Conservation (phyloP, 441 rosid species). For the Erysimum pusillum region DNA sequence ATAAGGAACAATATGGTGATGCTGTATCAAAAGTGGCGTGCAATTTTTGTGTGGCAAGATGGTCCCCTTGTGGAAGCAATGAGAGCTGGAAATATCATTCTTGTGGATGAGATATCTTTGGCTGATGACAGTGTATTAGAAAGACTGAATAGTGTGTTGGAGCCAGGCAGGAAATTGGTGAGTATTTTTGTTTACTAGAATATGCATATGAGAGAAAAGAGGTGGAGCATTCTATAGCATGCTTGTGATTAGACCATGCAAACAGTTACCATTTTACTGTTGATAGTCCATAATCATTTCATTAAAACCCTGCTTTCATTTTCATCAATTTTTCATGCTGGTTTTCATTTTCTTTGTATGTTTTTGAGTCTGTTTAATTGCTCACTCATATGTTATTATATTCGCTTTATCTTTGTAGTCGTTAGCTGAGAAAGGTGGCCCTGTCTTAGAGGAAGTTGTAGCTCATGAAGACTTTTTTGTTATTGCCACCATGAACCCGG, state of each 20-base stretch:
- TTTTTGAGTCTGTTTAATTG: slow-evolving; percentile 18
- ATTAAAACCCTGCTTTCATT: not conserved
- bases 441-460: slow-evolving; percentile 75
- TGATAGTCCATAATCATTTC: slow-evolving; percentile 6
- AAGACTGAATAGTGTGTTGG: slow-evolving; percentile 96
- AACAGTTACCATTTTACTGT: slow-evolving; percentile 10
- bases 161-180: slow-evolving; percentile 92
- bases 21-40: slow-evolving; percentile 83
- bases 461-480: slow-evolving; percentile 82
- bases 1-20: slow-evolving; percentile 61
- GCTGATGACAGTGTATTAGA: slow-evolving; percentile 99
- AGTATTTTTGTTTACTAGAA: slow-evolving; percentile 32
- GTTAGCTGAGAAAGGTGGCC: slow-evolving; percentile 98
- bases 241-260: not conserved
- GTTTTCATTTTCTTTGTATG: slow-evolving; percentile 4
- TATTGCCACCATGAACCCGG: slow-evolving; percentile 99
- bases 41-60: slow-evolving; percentile 96
- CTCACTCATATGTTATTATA: slow-evolving; percentile 20
- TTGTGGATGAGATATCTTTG: slow-evolving; percentile 97
- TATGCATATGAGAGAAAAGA: not conserved
- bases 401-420: slow-evolving; percentile 62
- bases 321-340: not conserved
- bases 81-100: slow-evolving; percentile 90
- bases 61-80: slow-evolving; percentile 97
- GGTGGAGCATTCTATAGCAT: not conserved